Evolutionary conservation across 352 stramenopile genomes (phyloP).

Genomic region (Phytophthora chlamydospora): DNA sequence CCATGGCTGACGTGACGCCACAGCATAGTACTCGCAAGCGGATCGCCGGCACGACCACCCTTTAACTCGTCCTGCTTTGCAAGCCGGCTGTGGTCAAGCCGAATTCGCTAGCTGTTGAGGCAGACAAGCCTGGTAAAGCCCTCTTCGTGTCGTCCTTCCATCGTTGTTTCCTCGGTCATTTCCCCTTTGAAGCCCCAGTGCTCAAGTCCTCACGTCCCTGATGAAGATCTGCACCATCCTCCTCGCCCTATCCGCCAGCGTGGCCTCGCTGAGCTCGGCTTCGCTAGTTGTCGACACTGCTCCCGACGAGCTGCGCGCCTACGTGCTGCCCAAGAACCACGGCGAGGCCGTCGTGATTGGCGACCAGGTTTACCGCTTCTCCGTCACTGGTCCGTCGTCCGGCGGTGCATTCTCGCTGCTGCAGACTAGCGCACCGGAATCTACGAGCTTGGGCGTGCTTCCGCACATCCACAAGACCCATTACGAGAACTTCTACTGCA

Average conservation of each 20-base stretch:
- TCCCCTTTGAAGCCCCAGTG: slow-evolving; percentile 13
- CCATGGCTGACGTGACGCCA: not conserved
- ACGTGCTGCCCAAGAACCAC: slow-evolving; percentile 57
- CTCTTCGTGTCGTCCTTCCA: not conserved
- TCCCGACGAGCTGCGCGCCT: slow-evolving; percentile 45
- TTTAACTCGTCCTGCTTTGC: too few relatives aligned
- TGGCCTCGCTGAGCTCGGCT: slow-evolving; percentile 23
- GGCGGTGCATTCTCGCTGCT: slow-evolving; percentile 45
- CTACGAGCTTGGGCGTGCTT: slow-evolving; percentile 50
- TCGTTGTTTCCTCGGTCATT: slow-evolving; percentile 11
- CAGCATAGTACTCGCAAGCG: too few relatives aligned
- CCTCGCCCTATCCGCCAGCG: slow-evolving; percentile 16
- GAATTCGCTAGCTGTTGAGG: not conserved
- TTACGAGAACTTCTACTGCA: slow-evolving; percentile 71
- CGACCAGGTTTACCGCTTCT: slow-evolving; percentile 59
- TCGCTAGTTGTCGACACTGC: slow-evolving; percentile 52
- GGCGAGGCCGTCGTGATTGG: slow-evolving; percentile 44
- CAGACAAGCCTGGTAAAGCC: slow-evolving; percentile 5
- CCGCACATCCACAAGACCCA: slow-evolving; percentile 64
- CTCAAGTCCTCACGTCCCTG: not conserved
- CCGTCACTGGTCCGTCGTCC: slow-evolving; percentile 56
- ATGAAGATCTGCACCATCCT: slow-evolving; percentile 39
- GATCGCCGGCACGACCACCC: too few relatives aligned
- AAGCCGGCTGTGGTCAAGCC: too few relatives aligned
- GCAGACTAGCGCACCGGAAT: slow-evolving; percentile 56